Conservation (phyloP, 208 protist genomes). For the Acanthamoeba pearcei region DNA sequence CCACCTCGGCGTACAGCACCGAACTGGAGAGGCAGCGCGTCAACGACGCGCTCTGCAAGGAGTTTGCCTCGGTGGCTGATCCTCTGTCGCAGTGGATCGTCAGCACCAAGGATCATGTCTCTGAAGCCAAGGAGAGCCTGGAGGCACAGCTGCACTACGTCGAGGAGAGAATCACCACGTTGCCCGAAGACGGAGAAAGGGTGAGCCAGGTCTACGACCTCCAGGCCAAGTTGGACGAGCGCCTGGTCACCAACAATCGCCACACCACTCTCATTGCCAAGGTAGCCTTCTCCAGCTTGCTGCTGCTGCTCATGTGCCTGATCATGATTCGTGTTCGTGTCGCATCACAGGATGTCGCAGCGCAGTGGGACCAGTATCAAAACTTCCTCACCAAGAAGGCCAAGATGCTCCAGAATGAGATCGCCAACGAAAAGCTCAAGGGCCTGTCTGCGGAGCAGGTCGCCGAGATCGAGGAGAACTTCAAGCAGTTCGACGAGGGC, state of each 20-base stretch:
- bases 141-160: slow-evolving; percentile 70
- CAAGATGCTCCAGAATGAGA: slow-evolving; percentile 72
- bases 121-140: slow-evolving; percentile 45
- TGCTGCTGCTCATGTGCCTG: not conserved
- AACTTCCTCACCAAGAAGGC: slow-evolving; percentile 72
- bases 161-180: not conserved
- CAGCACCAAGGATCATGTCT: slow-evolving; percentile 61
- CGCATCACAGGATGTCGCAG: slow-evolving; percentile 40
- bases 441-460: slow-evolving; percentile 61
- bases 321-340: too few relatives aligned
- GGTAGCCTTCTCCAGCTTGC: not conserved
- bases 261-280: slow-evolving; percentile 71
- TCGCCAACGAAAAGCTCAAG: slow-evolving; percentile 62
- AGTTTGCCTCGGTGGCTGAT: slow-evolving; percentile 69
- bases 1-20: slow-evolving; percentile 27
- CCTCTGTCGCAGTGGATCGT: slow-evolving; percentile 67
- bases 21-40: slow-evolving; percentile 68
- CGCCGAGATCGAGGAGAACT: slow-evolving; percentile 75
- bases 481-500: slow-evolving; percentile 75
- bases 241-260: slow-evolving; percentile 54
- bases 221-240: slow-evolving; percentile 28
- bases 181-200: not conserved
- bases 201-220: not conserved
- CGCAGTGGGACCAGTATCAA: slow-evolving; percentile 62
- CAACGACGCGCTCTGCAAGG: slow-evolving; percentile 75